Evolutionary conservation across 768 basidiomycete genomes (phyloP).

Genomic region (Podaxis pistillaris): DNA sequence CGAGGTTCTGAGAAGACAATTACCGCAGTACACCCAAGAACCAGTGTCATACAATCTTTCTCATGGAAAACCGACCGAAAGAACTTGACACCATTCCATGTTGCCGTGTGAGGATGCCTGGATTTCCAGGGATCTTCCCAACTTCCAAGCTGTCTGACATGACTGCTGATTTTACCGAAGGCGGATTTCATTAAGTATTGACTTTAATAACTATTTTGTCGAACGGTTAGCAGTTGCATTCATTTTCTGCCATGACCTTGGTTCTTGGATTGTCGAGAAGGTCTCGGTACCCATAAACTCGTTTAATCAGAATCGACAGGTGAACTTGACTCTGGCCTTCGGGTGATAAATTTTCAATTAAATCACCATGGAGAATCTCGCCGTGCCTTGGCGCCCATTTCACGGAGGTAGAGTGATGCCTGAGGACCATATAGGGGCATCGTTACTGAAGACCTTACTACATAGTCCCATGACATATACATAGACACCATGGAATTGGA

Average conservation of each 20-base stretch:
- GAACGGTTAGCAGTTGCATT: background rate
- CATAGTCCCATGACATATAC: background rate
- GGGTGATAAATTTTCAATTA: constrained; percentile 7
- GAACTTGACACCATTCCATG: no score
- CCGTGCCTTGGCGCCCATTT: constrained; percentile 7
- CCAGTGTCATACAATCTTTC: background rate
- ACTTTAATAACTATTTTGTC: background rate
- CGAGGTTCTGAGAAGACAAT: constrained; percentile 1
- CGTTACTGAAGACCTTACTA: background rate
- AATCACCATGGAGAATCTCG: constrained; percentile 7
- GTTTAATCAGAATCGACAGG: background rate
- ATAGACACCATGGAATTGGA: background rate
- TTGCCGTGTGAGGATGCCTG: no score
- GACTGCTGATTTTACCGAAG: background rate
- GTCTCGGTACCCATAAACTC: background rate
- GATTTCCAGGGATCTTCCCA: background rate
- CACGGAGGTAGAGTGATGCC: background rate
- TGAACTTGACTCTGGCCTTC: background rate
- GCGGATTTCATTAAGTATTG: background rate
- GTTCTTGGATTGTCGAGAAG: background rate
- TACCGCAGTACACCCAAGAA: background rate
- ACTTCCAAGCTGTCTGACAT: background rate
- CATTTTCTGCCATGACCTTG: background rate
- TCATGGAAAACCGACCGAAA: background rate
- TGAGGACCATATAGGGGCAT: background rate